Percentiles rank a stretch among this genome's conserved stretches.
These are phyloP conservation scores for carrot (Daucus carota) DNA, from an alignment of 129 eudicot species.

Conservation along the genomic window DNA sequence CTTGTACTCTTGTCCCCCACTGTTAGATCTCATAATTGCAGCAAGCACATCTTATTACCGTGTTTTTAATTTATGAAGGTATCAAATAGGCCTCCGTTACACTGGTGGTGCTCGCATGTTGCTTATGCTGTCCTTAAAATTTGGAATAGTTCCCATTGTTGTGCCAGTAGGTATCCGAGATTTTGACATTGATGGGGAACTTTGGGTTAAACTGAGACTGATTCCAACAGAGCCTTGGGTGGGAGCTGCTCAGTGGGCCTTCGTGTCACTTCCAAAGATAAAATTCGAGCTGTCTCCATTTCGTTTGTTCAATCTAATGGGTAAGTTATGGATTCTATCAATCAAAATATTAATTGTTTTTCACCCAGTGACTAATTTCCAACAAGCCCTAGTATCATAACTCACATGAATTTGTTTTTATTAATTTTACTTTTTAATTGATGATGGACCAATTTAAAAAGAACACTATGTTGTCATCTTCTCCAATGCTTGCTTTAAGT, in stretches of 20 bases:
- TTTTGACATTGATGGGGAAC: conserved; percentile 96
- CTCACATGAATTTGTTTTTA: background rate
- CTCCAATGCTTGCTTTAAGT: background rate
- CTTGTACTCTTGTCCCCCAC: background rate
- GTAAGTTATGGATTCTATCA: conserved; percentile 29
- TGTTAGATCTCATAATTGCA: background rate
- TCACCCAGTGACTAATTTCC: background rate
- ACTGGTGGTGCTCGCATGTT: conserved; percentile 99
- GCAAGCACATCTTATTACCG: conserved; percentile 13
- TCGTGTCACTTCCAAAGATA: conserved; percentile 94
- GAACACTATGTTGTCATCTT: background rate
- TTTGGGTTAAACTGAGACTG: conserved; percentile 82
- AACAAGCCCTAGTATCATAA: background rate
- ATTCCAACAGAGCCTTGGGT: conserved; percentile 93
- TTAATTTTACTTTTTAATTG: background rate
- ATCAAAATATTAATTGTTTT: background rate
- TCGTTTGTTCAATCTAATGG: conserved; percentile 92
- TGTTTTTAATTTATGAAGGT: conserved; percentile 34
- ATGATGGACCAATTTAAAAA: background rate
- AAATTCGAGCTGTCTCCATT: conserved; percentile 83
- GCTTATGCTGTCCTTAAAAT: conserved; percentile 70
- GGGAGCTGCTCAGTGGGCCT: conserved; percentile 92
- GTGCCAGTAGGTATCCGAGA: conserved; percentile 88
- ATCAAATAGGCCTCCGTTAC: conserved; percentile 92
- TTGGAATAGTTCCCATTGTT: conserved; percentile 65